Evolutionary conservation across 169 alveolate species (phyloP), one percentile per base, ranked within the genome.

Genomic region (Plasmodium berghei): DNA sequence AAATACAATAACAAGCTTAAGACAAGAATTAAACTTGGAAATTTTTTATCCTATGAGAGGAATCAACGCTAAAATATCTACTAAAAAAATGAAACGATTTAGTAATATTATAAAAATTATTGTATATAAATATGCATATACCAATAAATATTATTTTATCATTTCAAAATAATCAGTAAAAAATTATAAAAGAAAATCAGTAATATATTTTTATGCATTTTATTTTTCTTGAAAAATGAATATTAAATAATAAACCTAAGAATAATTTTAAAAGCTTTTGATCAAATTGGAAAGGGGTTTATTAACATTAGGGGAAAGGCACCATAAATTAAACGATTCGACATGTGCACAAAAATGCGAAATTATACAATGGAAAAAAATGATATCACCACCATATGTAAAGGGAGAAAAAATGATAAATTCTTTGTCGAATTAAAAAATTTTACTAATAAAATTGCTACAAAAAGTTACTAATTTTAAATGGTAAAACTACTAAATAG

Each of bases 261-360:
- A 69, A 28, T 14, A 69, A 28, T 24, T 5, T 6, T 20, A 54
- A 69, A 45, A 40, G n/a, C 22, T 0, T 52, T 52, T 52, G 42
- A 34, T 52, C 59, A 52, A 52, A 14, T 14, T 52, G 59, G 24
- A 52, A 52, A 52, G 9, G 22, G 20, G 22, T 52, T 42, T n/a
- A 52, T 58, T 58, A 14, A 54, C 20, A 26, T 54, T 22, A 6
- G 49, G 24, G 55, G 24, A 58, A 40, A 10, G 24, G 66, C 22
- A 71, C 49, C 54, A 56, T 20, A 49, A 71, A 14, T 46, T 71
- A 58, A 12, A 58, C 54, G 45, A 24, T 40, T 52, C 72, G 12
- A 62, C 3, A 49, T 12, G 28, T 62, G 14, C 18, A 45, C 64
- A 40, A 40, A 49, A 12, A 46, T 24, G 83, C 58, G 45, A 9